Evolutionary conservation across 208 protist genomes (phyloP), one percentile per base, ranked within the genome.

Genomic region (Endotrypanum monterogeii): DNA sequence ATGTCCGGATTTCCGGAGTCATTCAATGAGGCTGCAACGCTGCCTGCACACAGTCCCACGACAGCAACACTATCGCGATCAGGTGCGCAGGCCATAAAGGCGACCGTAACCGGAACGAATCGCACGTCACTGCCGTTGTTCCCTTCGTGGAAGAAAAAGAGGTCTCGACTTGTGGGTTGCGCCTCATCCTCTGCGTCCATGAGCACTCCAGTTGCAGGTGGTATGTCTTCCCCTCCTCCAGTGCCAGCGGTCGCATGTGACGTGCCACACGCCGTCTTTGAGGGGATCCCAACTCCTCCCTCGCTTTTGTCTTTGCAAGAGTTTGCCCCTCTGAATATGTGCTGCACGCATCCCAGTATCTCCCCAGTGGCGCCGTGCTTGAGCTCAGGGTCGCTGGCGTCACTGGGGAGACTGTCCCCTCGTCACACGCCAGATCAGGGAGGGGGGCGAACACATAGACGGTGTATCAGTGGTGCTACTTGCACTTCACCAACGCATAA

Each of bases 361-460:
- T 30, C 14, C 50, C 30, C 30, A 30, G 20, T 20, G 23, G 66
- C 52, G 41, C 65, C 30, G 1, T n/a, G 32, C 56, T 11, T 3
- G 32, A 3, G 16, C 18, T 16, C 66, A 4, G 50, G 48, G 48
- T 7, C 48, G 1, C 9, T 51, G 1, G 46, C 23, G 50, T 51
- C 2, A 23, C 32, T 23, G 9, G 35, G 18, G 16, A 57, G 32
- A 23, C 61, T 51, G 2, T 62, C 61, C 2, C 61, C 39, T 25
- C 67, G 30, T 12, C 28, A 28, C 51, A 66, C 68, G 32, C 74
- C 60, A 23, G 37, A 57, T 37, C 68, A 56, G 8, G n/a, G 44
- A 48, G 44, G 44, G 18, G 28, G 52, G 18, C 1, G 44, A 41
- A 14, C 60, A 65, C 32, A 18, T 37, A 25, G 25, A 7, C 20